These are phyloP conservation scores for Thelephora terrestris DNA, from an alignment of 1,284 basidiomycete genomes.

Conservation along the genomic window DNA sequence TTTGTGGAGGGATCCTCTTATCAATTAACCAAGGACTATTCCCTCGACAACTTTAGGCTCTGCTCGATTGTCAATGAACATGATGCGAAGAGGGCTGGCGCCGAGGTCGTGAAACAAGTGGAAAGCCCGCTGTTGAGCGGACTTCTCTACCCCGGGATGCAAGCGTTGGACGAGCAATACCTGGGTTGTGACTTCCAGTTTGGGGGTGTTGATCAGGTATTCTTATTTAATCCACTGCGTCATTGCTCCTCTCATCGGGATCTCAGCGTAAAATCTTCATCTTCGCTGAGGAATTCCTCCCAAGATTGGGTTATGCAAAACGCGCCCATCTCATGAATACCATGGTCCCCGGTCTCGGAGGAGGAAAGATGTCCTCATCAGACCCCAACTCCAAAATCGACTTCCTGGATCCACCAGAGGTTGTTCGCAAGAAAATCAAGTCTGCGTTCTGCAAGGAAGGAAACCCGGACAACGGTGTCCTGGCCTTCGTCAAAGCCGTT, in stretches of 20 bases:
- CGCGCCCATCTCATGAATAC: slow-evolving; percentile 97
- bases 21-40: slow-evolving; percentile 90
- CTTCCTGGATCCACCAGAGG: slow-evolving; percentile 84
- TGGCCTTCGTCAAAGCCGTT: slow-evolving; percentile 85
- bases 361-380: slow-evolving; percentile 98
- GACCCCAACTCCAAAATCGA: slow-evolving; percentile 97
- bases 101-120: slow-evolving; percentile 98
- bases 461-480: slow-evolving; percentile 87
- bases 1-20: slow-evolving; percentile 90
- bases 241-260: neutral
- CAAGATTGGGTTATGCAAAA: slow-evolving; percentile 87
- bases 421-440: slow-evolving; percentile 85
- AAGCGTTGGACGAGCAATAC: slow-evolving; percentile 97
- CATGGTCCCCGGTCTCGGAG: slow-evolving; percentile 94
- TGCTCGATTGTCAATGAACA: slow-evolving; percentile 88
- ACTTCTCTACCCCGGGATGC: slow-evolving; percentile 91
- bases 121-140: slow-evolving; percentile 87
- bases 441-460: slow-evolving; percentile 92
- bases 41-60: slow-evolving; percentile 89
- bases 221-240: slow-evolving; percentile 9
- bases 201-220: slow-evolving; percentile 92
- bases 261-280: slow-evolving; percentile 97
- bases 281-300: slow-evolving; percentile 93
- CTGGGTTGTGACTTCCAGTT: slow-evolving; percentile 96
- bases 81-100: slow-evolving; percentile 98